Percentiles rank a stretch among this genome's conserved stretches.
phyloP scores from a whole-genome alignment of 2,329 filamentous ascomycete species.

The Alternaria brassicicola region DNA sequence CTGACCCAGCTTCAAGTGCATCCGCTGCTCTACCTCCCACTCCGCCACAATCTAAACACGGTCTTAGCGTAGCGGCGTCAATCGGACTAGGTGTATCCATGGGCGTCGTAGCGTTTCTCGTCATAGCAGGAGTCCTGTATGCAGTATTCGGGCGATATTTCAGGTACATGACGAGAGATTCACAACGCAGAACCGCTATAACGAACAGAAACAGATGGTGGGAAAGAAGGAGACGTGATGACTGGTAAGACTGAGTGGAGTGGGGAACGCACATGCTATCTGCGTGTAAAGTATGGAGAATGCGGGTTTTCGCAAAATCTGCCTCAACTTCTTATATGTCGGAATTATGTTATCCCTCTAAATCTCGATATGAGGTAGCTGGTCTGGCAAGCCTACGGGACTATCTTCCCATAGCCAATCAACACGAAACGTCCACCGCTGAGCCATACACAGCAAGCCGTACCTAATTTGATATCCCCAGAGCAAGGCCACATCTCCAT shows the following conservation, averaged over 20 bases:
- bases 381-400: neutral
- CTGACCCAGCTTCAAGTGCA: neutral
- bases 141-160: neutral
- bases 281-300: neutral
- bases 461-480: neutral
- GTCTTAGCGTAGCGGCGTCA: neutral
- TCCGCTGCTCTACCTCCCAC: neutral
- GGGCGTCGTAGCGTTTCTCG: neutral
- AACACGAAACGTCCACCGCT: neutral
- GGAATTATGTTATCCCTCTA: neutral
- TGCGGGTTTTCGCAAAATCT: neutral
- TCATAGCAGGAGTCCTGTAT: neutral
- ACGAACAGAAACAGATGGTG: neutral
- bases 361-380: neutral
- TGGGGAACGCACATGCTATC: too few relatives aligned
- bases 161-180: neutral
- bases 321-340: neutral
- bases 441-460: neutral
- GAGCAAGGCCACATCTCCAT: neutral
- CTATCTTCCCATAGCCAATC: neutral
- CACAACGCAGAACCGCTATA: neutral
- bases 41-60: neutral
- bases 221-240: neutral
- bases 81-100: conserved; percentile 3
- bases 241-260: neutral